Evolutionary conservation across 75 land plant genomes (phyloP).

Genomic region (Isoetes taiwanensis): DNA sequence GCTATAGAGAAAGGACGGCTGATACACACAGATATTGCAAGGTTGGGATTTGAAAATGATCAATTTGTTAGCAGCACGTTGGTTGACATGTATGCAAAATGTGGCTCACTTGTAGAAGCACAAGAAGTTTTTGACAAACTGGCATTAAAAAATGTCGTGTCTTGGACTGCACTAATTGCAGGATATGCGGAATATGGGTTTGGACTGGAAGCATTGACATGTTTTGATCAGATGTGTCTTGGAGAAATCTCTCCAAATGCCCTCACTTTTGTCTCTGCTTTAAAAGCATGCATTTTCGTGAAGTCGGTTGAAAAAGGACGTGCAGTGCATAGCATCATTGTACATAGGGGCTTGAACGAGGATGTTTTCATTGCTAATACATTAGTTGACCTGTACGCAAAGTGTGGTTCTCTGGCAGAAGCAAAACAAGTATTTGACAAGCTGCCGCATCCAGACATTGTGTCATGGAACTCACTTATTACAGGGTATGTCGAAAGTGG

Average conservation of each 20-base stretch:
- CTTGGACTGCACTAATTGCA: constrained; percentile 32
- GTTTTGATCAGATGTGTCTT: constrained; percentile 5
- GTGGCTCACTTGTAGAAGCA: constrained; percentile 9
- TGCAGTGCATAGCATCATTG: too few species aligned
- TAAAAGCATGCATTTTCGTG: background rate
- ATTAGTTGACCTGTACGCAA: constrained; percentile 7
- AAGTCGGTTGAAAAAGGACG: too few species aligned
- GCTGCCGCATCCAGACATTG: background rate
- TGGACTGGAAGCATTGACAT: constrained; percentile 4
- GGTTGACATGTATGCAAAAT: constrained; percentile 24
- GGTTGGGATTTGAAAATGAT: background rate
- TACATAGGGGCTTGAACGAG: background rate
- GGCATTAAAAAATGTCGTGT: constrained; percentile 25
- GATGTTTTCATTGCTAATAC: background rate
- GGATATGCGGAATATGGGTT: constrained; percentile 17
- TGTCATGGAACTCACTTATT: constrained; percentile 24
- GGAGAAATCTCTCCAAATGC: too few species aligned
- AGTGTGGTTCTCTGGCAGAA: background rate
- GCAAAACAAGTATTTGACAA: constrained; percentile 4
- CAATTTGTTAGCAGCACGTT: constrained; percentile 20
- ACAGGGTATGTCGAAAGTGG: constrained; percentile 7
- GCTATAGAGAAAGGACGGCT: background rate
- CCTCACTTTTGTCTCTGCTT: background rate
- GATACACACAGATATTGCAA: background rate
- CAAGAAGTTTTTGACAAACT: constrained; percentile 19